Conservation (phyloP, 2,329 filamentous ascomycete species). For the Alternaria conjuncta region DNA sequence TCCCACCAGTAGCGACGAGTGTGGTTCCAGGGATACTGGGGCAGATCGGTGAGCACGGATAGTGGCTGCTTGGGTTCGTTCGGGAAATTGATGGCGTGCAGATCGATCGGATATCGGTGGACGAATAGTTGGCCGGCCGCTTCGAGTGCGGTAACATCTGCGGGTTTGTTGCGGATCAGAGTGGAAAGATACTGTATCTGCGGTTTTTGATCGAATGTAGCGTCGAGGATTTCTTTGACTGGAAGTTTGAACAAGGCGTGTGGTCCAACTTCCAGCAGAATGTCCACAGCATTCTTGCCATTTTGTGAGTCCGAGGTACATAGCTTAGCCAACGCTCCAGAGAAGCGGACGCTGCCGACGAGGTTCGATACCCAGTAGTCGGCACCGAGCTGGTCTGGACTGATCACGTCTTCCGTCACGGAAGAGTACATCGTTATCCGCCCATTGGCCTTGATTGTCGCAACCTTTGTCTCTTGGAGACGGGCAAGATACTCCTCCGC, state of each 20-base stretch:
- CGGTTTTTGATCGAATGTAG: neutral
- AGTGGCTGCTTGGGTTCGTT: slow-evolving; percentile 7
- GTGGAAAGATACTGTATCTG: slow-evolving; percentile 10
- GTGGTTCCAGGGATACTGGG: slow-evolving; percentile 46
- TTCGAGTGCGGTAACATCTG: slow-evolving; percentile 9
- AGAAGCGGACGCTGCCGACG: slow-evolving; percentile 20
- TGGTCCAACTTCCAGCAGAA: slow-evolving; percentile 23
- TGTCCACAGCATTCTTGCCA: neutral
- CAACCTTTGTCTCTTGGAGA: slow-evolving; percentile 5
- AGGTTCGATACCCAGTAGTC: slow-evolving; percentile 38
- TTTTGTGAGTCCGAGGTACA: neutral
- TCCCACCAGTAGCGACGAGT: slow-evolving; percentile 36
- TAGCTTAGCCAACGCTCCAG: slow-evolving; percentile 4
- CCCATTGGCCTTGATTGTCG: neutral
- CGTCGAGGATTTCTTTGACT: slow-evolving; percentile 9
- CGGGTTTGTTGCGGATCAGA: slow-evolving; percentile 13
- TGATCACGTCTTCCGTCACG: slow-evolving; percentile 15
- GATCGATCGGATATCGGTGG: neutral
- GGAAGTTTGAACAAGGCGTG: slow-evolving; percentile 15
- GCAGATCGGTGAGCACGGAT: slow-evolving; percentile 27
- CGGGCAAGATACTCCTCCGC: slow-evolving; percentile 21
- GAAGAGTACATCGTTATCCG: slow-evolving; percentile 19
- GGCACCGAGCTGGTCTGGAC: slow-evolving; percentile 16
- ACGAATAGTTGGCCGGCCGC: slow-evolving; percentile 8
- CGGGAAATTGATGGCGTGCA: slow-evolving; percentile 12